A percentile compares a stretch with the other conserved stretches of the same genome.
phyloP scores from a whole-genome alignment of 371 early-diverging fungal species.

The Umbelopsis sp. region DNA sequence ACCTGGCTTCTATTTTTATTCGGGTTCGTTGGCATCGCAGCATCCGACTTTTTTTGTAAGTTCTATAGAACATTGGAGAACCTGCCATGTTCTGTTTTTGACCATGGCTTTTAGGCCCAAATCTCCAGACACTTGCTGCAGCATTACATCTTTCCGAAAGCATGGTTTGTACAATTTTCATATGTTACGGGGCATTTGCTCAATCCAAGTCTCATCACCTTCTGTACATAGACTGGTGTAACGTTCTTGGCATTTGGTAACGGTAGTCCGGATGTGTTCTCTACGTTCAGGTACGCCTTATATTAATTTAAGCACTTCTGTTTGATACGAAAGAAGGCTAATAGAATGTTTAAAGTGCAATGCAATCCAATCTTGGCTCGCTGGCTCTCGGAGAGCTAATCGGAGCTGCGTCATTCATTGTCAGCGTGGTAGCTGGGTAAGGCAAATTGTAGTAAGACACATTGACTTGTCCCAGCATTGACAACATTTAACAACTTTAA shows the following conservation, averaged over 20 bases:
- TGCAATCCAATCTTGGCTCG: constrained; percentile 72
- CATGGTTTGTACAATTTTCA: constrained; percentile 42
- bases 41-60: constrained; percentile 75
- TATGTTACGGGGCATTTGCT: background rate
- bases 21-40: constrained; percentile 72
- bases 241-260: constrained; percentile 87
- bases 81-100: background rate
- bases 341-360: constrained; percentile 51
- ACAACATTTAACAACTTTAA: background rate
- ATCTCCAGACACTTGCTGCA: constrained; percentile 66
- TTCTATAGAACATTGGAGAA: background rate
- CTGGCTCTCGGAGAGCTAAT: constrained; percentile 83
- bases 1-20: constrained; percentile 64
- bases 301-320: background rate
- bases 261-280: constrained; percentile 84
- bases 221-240: constrained; percentile 71
- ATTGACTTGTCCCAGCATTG: too few species aligned
- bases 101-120: constrained; percentile 49
- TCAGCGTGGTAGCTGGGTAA: constrained; percentile 71
- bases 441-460: too few species aligned
- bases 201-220: constrained; percentile 1
- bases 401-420: constrained; percentile 79
- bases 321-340: background rate
- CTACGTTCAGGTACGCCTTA: constrained; percentile 60
- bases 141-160: constrained; percentile 67